Conservation (phyloP, 768 basidiomycete genomes). For the Hemileccinum impolitum region DNA sequence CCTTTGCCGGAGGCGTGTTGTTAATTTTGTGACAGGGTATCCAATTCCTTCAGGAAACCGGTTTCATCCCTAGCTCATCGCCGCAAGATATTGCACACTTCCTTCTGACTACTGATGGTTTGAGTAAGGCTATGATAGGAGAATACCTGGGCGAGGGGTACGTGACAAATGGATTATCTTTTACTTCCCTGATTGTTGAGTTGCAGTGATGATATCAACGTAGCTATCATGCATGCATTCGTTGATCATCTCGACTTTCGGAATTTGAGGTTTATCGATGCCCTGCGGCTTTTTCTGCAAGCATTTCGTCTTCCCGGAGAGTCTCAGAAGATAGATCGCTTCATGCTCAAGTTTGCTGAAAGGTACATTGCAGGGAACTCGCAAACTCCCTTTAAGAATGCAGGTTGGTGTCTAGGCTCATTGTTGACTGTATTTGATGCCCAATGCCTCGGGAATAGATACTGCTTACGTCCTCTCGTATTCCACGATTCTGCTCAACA, state of each 20-base stretch:
- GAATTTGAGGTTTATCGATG: slow-evolving; percentile 79
- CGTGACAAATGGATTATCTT: slow-evolving; percentile 24
- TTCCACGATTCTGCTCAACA: slow-evolving; percentile 94
- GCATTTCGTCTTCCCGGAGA: slow-evolving; percentile 97
- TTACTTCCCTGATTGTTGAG: slow-evolving; percentile 3
- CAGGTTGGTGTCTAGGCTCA: slow-evolving; percentile 52
- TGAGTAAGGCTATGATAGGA: slow-evolving; percentile 94
- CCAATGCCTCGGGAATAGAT: slow-evolving; percentile 43
- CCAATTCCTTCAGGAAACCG: slow-evolving; percentile 81
- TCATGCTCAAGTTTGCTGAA: slow-evolving; percentile 98
- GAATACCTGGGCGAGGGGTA: slow-evolving; percentile 98
- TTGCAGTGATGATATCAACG: slow-evolving; percentile 78
- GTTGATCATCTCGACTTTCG: slow-evolving; percentile 90
- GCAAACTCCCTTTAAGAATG: slow-evolving; percentile 86
- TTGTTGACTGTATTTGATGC: slow-evolving; percentile 7
- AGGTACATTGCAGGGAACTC: slow-evolving; percentile 89
- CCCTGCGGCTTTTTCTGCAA: slow-evolving; percentile 86
- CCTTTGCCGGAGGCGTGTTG: neutral
- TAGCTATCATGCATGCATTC: slow-evolving; percentile 96
- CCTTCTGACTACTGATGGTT: slow-evolving; percentile 82
- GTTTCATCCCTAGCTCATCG: slow-evolving; percentile 71
- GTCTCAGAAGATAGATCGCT: slow-evolving; percentile 97
- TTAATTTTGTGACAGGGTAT: slow-evolving; percentile 59
- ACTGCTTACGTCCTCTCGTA: slow-evolving; percentile 94
- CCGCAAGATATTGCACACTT: slow-evolving; percentile 84